phyloP scores from a whole-genome alignment of 148 eudicot species.

The Chenopodium berlandieri region DNA sequence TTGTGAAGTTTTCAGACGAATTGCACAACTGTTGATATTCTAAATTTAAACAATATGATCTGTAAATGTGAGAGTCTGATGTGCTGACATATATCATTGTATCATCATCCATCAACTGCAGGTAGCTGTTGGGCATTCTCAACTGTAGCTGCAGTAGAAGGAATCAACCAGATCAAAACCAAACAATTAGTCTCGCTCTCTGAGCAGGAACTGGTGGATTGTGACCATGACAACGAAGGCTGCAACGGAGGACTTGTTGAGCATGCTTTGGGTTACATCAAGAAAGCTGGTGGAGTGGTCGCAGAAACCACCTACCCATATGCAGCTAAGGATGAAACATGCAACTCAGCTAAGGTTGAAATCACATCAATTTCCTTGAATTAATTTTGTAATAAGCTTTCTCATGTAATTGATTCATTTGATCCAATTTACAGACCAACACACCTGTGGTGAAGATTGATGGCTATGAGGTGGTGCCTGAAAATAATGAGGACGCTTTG shows the following conservation, averaged over 20 bases:
- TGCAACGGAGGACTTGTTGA: slow-evolving; percentile 95
- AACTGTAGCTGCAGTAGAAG: slow-evolving; percentile 66
- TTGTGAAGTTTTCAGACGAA: background rate
- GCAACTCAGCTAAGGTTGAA: slow-evolving; percentile 55
- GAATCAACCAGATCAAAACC: slow-evolving; percentile 75
- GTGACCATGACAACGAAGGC: slow-evolving; percentile 50
- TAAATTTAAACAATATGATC: background rate
- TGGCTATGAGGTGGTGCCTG: slow-evolving; percentile 68
- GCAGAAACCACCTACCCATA: slow-evolving; percentile 72
- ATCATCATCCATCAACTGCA: slow-evolving; percentile 6
- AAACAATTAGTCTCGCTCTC: slow-evolving; percentile 53
- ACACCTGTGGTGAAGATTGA: slow-evolving; percentile 61
- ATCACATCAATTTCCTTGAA: background rate
- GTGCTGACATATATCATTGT: background rate
- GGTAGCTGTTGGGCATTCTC: slow-evolving; percentile 88
- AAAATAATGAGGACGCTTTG: slow-evolving; percentile 60
- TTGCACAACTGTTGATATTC: background rate
- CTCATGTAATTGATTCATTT: background rate
- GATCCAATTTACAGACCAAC: slow-evolving; percentile 39
- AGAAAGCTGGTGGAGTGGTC: slow-evolving; percentile 63
- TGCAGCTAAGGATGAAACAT: slow-evolving; percentile 47
- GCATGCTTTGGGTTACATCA: slow-evolving; percentile 61
- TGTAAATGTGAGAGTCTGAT: background rate
- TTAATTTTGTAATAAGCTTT: background rate
- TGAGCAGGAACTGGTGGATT: slow-evolving; percentile 77